These are phyloP conservation scores for Arachis monticola DNA, from an alignment of 331 rosid genomes.

Conservation along the genomic window DNA sequence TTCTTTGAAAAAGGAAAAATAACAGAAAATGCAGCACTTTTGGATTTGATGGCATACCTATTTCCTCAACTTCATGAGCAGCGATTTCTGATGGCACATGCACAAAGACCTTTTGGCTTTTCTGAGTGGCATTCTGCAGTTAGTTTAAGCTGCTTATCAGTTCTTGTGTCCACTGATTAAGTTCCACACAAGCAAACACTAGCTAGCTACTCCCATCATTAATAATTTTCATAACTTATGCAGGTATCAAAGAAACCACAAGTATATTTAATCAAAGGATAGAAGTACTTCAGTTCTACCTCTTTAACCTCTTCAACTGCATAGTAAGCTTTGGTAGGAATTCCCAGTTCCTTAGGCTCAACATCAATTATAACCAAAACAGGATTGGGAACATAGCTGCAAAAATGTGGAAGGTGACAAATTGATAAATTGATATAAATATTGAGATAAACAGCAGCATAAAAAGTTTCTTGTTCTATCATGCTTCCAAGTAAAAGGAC, in stretches of 20 bases:
- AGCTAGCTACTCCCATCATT: slow-evolving; percentile 28
- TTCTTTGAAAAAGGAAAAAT: background rate
- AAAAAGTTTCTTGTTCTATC: background rate
- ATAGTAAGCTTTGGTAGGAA: slow-evolving; percentile 94
- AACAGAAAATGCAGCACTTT: slow-evolving; percentile 18
- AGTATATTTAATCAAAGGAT: slow-evolving; percentile 11
- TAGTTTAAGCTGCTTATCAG: slow-evolving; percentile 40
- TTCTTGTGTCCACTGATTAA: slow-evolving; percentile 8
- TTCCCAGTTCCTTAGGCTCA: slow-evolving; percentile 86
- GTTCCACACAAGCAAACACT: slow-evolving; percentile 2
- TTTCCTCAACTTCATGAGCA: slow-evolving; percentile 63
- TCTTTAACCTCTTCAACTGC: slow-evolving; percentile 64
- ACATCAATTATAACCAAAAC: slow-evolving; percentile 90
- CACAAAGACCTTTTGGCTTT: slow-evolving; percentile 59
- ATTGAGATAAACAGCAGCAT: background rate
- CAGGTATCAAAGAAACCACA: slow-evolving; percentile 1
- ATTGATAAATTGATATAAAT: background rate
- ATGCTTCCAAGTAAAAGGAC: background rate
- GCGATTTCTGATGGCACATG: slow-evolving; percentile 60
- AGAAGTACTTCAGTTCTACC: slow-evolving; percentile 37
- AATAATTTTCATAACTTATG: slow-evolving; percentile 4
- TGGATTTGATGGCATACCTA: slow-evolving; percentile 41
- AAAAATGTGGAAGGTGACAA: background rate
- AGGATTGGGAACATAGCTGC: slow-evolving; percentile 83
- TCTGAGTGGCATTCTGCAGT: slow-evolving; percentile 59